Evolutionary conservation across 2,329 filamentous ascomycete species (phyloP), one percentile per base, ranked within the genome.

Genomic region (Penicillium capsulatum): DNA sequence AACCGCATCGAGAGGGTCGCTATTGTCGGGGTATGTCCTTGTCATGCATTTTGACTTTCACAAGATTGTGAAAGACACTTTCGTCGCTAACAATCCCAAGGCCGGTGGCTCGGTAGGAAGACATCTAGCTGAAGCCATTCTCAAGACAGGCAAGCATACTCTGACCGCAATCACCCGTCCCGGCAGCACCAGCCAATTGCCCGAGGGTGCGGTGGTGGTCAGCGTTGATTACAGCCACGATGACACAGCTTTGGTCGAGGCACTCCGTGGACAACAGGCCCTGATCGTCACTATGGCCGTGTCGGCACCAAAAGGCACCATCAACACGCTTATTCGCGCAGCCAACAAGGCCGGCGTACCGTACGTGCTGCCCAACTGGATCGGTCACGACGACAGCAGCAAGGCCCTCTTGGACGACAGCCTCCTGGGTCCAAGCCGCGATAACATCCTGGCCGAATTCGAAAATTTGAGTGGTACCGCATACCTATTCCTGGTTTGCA

Each of bases 1-100:
- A 44, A 44, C 19, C 27, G 19, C 32, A 16, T 44, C 10, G 36
- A 44, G n/a, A 40, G 28, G 30, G 32, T 44, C 10, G 41, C 41
- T 10, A 33, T 44, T 34, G 41, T 44, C n/a, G 41, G 41, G 2
- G 41, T 44, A 40, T 6, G 41, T 36, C 9, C 27, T 13, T 22
- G n/a, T n/a, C 31, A 16, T 2, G n/a, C 29, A 11, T 7, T 36
- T n/a, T n/a, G n/a, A n/a, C n/a, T n/a, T n/a, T n/a, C n/a, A n/a
- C n/a, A n/a, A n/a, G n/a, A n/a, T n/a, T n/a, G n/a, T n/a, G n/a
- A n/a, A n/a, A n/a, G n/a, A n/a, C n/a, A n/a, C n/a, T n/a, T n/a
- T n/a, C n/a, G n/a, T n/a, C n/a, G n/a, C n/a, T n/a, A n/a, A n/a
- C n/a, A n/a, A n/a, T n/a, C n/a, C n/a, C n/a, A n/a, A 44, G 41